Evolutionary conservation across 257 asterid species (phyloP).

Genomic region (Fraxinus excelsior): DNA sequence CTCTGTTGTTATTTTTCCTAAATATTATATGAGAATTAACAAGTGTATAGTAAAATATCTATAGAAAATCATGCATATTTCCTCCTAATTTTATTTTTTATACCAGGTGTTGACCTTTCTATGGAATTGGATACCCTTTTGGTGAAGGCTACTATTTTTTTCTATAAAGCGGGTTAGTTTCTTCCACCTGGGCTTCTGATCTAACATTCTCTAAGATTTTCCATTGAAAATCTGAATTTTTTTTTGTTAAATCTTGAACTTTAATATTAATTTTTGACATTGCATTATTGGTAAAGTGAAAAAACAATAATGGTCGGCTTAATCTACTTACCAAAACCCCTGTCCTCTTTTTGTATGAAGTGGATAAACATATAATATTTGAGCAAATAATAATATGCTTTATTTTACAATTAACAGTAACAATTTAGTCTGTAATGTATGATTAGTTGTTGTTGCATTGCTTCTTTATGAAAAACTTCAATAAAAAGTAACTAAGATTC

Average conservation of each 20-base stretch:
- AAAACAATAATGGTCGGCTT: conserved; percentile 1
- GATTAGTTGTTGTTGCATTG: conserved; percentile 21
- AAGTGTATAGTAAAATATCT: background rate
- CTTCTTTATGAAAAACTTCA: background rate
- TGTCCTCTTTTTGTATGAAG: conserved; percentile 25
- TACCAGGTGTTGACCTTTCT: background rate
- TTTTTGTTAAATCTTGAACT: background rate
- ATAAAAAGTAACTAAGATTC: background rate
- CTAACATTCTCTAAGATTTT: conserved; percentile 29
- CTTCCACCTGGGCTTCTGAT: conserved; percentile 17
- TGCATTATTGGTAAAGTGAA: conserved; percentile 26
- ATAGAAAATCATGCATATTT: background rate
- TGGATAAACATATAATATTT: background rate
- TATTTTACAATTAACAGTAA: conserved; percentile 9
- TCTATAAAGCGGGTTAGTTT: background rate
- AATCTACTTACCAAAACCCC: conserved; percentile 15
- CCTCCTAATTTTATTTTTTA: background rate
- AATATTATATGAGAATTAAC: background rate
- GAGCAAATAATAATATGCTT: conserved; percentile 20
- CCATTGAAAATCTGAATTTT: conserved; percentile 4
- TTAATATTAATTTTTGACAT: background rate
- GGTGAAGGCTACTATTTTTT: background rate
- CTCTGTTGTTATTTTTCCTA: background rate
- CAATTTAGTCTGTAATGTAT: background rate
- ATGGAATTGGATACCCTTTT: background rate